Base-by-base conservation (phyloP, 108 stramenopile species). In the Pseudonitzschia pungens region DNA sequence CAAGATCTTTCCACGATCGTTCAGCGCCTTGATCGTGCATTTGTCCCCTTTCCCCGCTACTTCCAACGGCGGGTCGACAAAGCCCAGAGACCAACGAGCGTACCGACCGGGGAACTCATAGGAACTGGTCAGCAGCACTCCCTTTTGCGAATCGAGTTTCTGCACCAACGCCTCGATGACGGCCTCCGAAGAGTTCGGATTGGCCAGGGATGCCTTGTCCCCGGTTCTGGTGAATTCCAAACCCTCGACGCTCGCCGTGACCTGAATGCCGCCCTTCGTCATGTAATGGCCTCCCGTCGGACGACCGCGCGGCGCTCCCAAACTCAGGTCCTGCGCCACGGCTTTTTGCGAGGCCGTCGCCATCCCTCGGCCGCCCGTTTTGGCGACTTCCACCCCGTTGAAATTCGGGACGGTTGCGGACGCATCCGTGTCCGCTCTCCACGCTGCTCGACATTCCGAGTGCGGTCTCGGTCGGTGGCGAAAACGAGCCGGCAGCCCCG, bases 31-130 rank as follows among this genome's bases (percentile, higher is more conserved):
- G 53, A 97, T 91, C 51, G 88, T 94, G 76, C 97, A 98, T 29
- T 81, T 69, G 48, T 79, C 63, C n/a, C 84, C 92, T 20, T 77
- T 75, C 18, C 97, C 96, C 1, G 91, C 85, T 29, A 98, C 77
- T 73, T 94, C 91, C 73, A 98, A 71, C 6, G 97, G 97, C 18
- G 98, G 98, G 73, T 98, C 93, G 53, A 92, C 84, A 74, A 98
- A 97, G 32, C 97, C 92, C 4, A 96, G 80, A 2, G 94, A 96
- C 94, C 94, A 96, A 63, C 92, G 90, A 45, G 94, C 92, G 75
- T 94, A 94, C 73, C 98, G 86, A 68, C 98, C 98, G 6, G 98
- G 98, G 77, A 97, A 98, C 73, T 98, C 98, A 78, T 97, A 98
- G 24, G 89, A 87, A 33, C 87, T 89, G 24, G 89, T 83, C 63